A percentile compares a stretch with the other conserved stretches of the same genome.
Evolutionary conservation across 192 early-diverging fungal genomes (phyloP).

Genomic region (Obelidium mucronatum): DNA sequence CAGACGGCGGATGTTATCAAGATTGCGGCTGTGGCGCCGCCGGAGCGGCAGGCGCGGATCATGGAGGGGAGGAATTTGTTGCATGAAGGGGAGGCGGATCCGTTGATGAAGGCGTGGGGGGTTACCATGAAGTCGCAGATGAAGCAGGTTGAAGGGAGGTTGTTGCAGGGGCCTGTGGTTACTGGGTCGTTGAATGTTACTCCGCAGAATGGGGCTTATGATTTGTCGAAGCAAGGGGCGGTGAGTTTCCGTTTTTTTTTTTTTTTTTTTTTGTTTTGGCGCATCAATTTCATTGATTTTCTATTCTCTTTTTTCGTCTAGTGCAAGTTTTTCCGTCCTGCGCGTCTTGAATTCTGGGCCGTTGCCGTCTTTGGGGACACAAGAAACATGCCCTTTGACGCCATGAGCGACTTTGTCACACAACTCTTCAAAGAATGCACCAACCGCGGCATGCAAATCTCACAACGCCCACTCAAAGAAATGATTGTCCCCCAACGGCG

Average conservation of each 20-base stretch:
- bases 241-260: background rate
- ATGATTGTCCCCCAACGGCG: conserved; percentile 18
- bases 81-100: background rate
- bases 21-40: conserved; percentile 35
- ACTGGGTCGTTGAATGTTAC: conserved; percentile 13
- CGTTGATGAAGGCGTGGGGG: conserved; percentile 36
- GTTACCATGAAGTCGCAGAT: conserved; percentile 40
- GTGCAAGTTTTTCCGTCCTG: conserved; percentile 21
- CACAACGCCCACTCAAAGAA: conserved; percentile 3
- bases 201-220: conserved; percentile 32
- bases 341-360: conserved; percentile 12
- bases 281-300: background rate
- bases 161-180: conserved; percentile 37
- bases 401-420: conserved; percentile 4
- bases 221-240: background rate
- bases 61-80: conserved; percentile 14
- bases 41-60: conserved; percentile 25
- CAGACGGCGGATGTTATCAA: conserved; percentile 43
- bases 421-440: conserved; percentile 10
- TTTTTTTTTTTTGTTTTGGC: background rate
- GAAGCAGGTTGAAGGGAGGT: conserved; percentile 42
- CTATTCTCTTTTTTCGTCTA: background rate
- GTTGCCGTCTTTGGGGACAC: conserved; percentile 31
- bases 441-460: conserved; percentile 18
- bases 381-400: conserved; percentile 19